Percentiles rank a stretch among this genome's conserved stretches.
Evolutionary conservation across 176 grass and related monocot species (phyloP).

Genomic region (Chrysopogon serrulatus): DNA sequence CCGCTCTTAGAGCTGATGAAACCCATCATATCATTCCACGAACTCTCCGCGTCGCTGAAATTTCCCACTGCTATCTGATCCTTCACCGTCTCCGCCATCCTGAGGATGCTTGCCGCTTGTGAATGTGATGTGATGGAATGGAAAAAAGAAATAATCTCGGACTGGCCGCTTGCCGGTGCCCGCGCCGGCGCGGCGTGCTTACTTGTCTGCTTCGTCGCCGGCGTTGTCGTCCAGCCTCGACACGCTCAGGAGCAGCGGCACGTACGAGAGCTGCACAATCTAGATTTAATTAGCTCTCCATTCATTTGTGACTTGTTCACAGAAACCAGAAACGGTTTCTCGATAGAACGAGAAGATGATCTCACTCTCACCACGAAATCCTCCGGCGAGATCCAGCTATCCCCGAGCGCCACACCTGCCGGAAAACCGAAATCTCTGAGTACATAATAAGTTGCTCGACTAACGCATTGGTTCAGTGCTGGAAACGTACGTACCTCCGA

Average conservation of each 20-base stretch:
- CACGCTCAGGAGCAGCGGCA: slow-evolving; percentile 49
- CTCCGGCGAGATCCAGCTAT: slow-evolving; percentile 77
- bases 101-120: background rate
- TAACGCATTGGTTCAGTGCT: background rate
- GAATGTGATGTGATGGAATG: too few relatives aligned
- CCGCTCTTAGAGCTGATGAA: slow-evolving; percentile 42
- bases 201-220: slow-evolving; percentile 47
- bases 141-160: too few relatives aligned
- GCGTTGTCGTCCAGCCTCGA: slow-evolving; percentile 65
- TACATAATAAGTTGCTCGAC: background rate
- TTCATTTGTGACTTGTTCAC: too few relatives aligned
- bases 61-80: slow-evolving; percentile 30
- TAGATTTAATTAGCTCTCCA: too few relatives aligned
- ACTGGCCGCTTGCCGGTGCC: too few relatives aligned
- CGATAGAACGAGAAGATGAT: too few relatives aligned
- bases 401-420: slow-evolving; percentile 64
- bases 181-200: background rate
- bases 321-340: too few relatives aligned
- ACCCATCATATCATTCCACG: slow-evolving; percentile 33
- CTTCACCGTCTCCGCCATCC: slow-evolving; percentile 50
- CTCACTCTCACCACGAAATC: slow-evolving; percentile 74
- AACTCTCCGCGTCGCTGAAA: background rate
- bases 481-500: slow-evolving; percentile 40
- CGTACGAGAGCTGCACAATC: slow-evolving; percentile 74
- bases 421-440: background rate